Percentiles rank a stretch among this genome's conserved stretches.
phyloP scores from a whole-genome alignment of 2,329 filamentous ascomycete genomes.

The Penicillium crustosum region DNA sequence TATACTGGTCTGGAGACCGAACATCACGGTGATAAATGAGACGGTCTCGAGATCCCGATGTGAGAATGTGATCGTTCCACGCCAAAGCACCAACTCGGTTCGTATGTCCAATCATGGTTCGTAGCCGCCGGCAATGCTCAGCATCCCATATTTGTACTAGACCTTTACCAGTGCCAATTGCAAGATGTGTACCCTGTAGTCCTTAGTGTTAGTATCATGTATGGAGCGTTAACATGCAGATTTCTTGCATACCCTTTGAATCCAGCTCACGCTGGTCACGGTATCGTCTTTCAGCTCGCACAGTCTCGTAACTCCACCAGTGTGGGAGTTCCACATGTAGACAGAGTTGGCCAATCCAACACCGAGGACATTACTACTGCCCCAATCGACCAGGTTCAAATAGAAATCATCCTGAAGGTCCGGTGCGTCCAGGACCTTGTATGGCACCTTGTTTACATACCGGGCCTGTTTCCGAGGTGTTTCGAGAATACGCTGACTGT shows the following conservation, averaged over 20 bases:
- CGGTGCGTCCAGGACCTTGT: constrained; percentile 94
- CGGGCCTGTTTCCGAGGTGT: constrained; percentile 85
- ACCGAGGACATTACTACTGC: constrained; percentile 87
- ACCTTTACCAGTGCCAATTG: constrained; percentile 91
- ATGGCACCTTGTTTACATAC: constrained; percentile 92
- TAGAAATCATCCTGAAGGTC: constrained; percentile 98
- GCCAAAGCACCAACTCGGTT: constrained; percentile 89
- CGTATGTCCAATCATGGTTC: constrained; percentile 96
- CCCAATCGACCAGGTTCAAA: constrained; percentile 96
- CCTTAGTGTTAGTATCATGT: constrained; percentile 9
- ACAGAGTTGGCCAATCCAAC: constrained; percentile 91
- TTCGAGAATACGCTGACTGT: constrained; percentile 89
- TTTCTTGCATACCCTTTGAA: constrained; percentile 65
- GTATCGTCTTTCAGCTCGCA: constrained; percentile 91
- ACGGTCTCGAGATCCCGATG: constrained; percentile 89
- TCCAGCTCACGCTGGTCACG: constrained; percentile 97
- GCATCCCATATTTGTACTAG: constrained; percentile 98
- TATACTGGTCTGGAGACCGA: constrained; percentile 84
- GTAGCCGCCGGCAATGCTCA: constrained; percentile 75
- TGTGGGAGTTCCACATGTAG: constrained; percentile 97
- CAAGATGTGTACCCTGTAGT: constrained; percentile 76
- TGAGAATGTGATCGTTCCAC: constrained; percentile 97
- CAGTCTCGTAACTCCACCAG: constrained; percentile 86
- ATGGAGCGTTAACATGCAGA: background rate
- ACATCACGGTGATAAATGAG: constrained; percentile 96